Conservation (phyloP, 2,329 filamentous ascomycete species). For the Penicillium sp. region DNA sequence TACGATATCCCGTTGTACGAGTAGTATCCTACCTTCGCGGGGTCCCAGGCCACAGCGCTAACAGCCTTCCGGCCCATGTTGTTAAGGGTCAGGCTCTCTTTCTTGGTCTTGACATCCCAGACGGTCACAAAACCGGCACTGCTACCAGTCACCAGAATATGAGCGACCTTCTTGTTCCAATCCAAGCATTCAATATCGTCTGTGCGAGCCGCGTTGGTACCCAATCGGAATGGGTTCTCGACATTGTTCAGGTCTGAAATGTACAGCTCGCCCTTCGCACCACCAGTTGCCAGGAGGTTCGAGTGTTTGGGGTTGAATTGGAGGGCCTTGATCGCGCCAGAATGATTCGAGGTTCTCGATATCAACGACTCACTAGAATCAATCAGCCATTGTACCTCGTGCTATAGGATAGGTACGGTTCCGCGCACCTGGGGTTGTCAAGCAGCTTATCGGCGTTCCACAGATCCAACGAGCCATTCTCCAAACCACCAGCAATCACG, state of each 20-base stretch:
- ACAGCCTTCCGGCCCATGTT: slow-evolving; percentile 83
- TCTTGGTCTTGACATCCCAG: slow-evolving; percentile 98
- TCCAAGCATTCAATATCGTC: slow-evolving; percentile 95
- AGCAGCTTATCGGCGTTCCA: slow-evolving; percentile 78
- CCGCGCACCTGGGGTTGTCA: slow-evolving; percentile 46
- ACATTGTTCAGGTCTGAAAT: slow-evolving; percentile 92
- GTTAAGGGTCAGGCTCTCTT: slow-evolving; percentile 92
- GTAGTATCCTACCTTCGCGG: slow-evolving; percentile 59
- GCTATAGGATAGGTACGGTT: not conserved
- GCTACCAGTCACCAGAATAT: slow-evolving; percentile 92
- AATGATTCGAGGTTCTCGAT: slow-evolving; percentile 83
- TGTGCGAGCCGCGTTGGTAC: slow-evolving; percentile 78
- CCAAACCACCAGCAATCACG: slow-evolving; percentile 89
- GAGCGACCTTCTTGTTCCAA: slow-evolving; percentile 97
- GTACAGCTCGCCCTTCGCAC: slow-evolving; percentile 91
- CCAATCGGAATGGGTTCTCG: slow-evolving; percentile 79
- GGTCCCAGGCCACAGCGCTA: slow-evolving; percentile 95
- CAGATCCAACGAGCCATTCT: slow-evolving; percentile 86
- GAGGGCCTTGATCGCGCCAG: slow-evolving; percentile 83
- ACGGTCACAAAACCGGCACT: slow-evolving; percentile 93
- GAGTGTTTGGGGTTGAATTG: slow-evolving; percentile 94
- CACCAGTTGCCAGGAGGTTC: slow-evolving; percentile 86
- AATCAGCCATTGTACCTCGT: slow-evolving; percentile 13
- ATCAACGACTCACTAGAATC: slow-evolving; percentile 64
- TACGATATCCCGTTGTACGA: not conserved